Evolutionary conservation across 352 stramenopile genomes (phyloP).

Genomic region (Globisporangium lucens): DNA sequence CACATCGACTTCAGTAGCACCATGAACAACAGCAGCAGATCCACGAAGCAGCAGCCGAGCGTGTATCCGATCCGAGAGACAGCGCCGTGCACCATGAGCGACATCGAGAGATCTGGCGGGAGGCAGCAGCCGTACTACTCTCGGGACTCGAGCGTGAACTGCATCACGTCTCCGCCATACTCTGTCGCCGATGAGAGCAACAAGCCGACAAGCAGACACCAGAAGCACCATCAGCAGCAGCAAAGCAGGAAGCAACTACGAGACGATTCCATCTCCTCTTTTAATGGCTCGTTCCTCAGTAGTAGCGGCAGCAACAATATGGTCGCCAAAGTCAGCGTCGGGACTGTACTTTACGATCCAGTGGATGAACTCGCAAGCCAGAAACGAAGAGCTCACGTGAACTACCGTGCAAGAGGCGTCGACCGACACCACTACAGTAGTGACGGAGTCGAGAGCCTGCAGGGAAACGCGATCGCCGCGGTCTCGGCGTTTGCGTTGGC

Average conservation of each 20-base stretch:
- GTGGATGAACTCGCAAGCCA: background rate
- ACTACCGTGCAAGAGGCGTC: background rate
- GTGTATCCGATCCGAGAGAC: constrained; percentile 16
- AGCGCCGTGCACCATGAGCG: constrained; percentile 12
- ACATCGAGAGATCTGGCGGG: background rate
- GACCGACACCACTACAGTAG: background rate
- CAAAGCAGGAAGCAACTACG: background rate
- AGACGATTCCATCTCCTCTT: background rate
- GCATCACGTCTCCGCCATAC: constrained; percentile 8
- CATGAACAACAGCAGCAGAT: background rate
- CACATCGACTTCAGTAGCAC: background rate
- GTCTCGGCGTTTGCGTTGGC: constrained; percentile 52
- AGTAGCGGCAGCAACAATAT: background rate
- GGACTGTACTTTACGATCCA: constrained; percentile 16
- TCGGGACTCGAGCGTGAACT: constrained; percentile 19
- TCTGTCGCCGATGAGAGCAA: background rate
- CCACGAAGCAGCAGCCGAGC: constrained; percentile 1
- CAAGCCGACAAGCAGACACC: background rate
- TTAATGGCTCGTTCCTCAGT: background rate
- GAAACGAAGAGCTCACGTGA: background rate
- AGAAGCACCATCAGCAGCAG: background rate
- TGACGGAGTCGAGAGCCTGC: constrained; percentile 5
- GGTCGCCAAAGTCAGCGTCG: constrained; percentile 13
- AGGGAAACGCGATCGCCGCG: constrained; percentile 32
- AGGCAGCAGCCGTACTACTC: constrained; percentile 13